Evolutionary conservation across 2,329 filamentous ascomycete species (phyloP), one percentile per base, ranked within the genome.

Genomic region (Trichoderma lentiforme): DNA sequence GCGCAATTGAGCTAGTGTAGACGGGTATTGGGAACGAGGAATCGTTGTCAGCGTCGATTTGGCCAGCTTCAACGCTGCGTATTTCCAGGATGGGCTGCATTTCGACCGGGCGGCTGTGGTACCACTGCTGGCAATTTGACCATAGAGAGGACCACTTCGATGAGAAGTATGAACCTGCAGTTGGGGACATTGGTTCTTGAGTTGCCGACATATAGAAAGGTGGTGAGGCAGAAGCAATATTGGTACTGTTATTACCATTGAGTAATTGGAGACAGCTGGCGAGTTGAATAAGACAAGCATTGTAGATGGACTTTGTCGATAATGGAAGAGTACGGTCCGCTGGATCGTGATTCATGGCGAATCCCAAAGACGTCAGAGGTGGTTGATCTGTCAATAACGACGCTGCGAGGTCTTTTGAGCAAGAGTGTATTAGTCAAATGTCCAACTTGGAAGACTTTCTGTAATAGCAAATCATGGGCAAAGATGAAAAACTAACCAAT

Each of bases 1-100:
- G 70, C 6, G 73, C 75, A 9, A 75, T 73, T 9, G 74, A 74
- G 39, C 70, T 75, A 2, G 75, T 75, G 51, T 73, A 76, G 11
- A 76, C 62, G 12, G 74, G 73, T 12, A 76, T 73, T 15, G 75
- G 74, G 12, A 76, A 76, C 7, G 75, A 75, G 3, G 74, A 72
- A 24, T 68, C 47, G 18, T 74, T 73, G 18, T 69, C 36, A 4
- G 72, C 51, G 39, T 76, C 73, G 14, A 74, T 74, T 60, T 71
- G 74, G 53, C 73, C 70, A 15, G 72, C 73, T n/a, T 76, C 74
- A 28, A 76, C 69, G 34, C 71, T 76, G 51, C 73, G 73, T 12
- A 76, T 71, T 21, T 75, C 75, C 2, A 76, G 43, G 4, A 75
- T 73, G 1, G 74, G 73, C 32, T 72, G 74, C 64, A 76, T 71